phyloP scores from a whole-genome alignment of 108 stramenopile genomes.

The Ochromonas danica region DNA sequence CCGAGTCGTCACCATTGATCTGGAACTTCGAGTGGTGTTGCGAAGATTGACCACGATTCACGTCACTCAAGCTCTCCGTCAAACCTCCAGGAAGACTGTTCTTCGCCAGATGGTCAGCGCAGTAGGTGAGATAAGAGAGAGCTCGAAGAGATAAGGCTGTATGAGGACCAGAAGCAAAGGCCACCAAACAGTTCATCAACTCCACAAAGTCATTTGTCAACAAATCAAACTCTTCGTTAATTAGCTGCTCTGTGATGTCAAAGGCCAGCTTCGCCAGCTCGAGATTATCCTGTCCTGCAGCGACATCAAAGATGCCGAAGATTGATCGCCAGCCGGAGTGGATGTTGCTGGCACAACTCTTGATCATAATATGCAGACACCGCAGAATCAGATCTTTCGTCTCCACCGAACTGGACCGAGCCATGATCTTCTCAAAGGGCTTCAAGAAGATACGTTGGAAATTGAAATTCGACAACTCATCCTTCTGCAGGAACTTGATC shows the following conservation, averaged over 20 bases:
- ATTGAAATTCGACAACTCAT: conserved; percentile 86
- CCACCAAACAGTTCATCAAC: conserved; percentile 77
- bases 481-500: conserved; percentile 86
- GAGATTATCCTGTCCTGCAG: conserved; percentile 70
- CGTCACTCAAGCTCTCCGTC: background rate
- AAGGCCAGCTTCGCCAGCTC: conserved; percentile 68
- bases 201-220: conserved; percentile 82
- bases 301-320: conserved; percentile 77
- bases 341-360: conserved; percentile 55
- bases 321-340: conserved; percentile 89
- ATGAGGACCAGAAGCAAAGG: conserved; percentile 76
- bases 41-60: background rate
- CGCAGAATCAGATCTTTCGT: conserved; percentile 88
- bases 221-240: conserved; percentile 44
- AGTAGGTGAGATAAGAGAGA: conserved; percentile 49
- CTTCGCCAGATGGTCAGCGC: conserved; percentile 62
- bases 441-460: conserved; percentile 91
- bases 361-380: conserved; percentile 82
- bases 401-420: conserved; percentile 39
- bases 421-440: conserved; percentile 87
- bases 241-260: conserved; percentile 47
- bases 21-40: background rate
- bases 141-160: conserved; percentile 59
- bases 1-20: background rate
- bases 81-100: no score